These are phyloP conservation scores for Aspergillus kassunensis DNA, from an alignment of 495 filamentous ascomycete genomes.

Conservation along the genomic window DNA sequence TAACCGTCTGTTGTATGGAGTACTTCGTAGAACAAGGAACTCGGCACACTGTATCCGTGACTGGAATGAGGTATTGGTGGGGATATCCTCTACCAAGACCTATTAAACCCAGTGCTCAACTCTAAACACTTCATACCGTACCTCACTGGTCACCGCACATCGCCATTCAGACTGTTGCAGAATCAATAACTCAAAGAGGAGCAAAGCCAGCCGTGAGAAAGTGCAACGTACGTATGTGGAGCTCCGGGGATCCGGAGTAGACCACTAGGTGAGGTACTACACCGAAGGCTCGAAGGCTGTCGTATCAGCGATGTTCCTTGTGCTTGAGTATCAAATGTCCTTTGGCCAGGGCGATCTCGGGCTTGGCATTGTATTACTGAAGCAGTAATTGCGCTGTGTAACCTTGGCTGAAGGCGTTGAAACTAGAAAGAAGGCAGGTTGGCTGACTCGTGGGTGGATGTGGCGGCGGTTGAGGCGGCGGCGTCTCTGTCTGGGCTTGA, in stretches of 20 bases:
- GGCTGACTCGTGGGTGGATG: not conserved
- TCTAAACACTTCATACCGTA: no score
- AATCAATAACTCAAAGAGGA: not conserved
- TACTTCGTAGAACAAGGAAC: no score
- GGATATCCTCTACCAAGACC: not conserved
- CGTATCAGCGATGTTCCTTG: not conserved
- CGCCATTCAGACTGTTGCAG: not conserved
- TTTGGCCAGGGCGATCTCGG: not conserved
- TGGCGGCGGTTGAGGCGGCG: slow-evolving; percentile 2
- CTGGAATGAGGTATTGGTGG: no score
- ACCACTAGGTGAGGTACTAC: no score
- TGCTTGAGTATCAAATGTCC: not conserved
- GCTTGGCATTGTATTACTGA: not conserved
- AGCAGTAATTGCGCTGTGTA: not conserved
- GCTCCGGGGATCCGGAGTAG: no score
- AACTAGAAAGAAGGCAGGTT: not conserved
- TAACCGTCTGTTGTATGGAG: no score
- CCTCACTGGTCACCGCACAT: no score
- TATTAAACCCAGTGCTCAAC: no score
- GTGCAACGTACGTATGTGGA: no score
- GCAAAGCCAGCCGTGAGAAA: not conserved
- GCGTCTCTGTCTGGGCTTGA: not conserved
- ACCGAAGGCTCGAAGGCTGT: not conserved
- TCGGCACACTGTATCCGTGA: no score
- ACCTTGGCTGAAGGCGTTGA: not conserved